Evolutionary conservation across 805 yeast genomes (phyloP), one percentile per base, ranked within the genome.

Genomic region (Jamesozyma spencerorum): DNA sequence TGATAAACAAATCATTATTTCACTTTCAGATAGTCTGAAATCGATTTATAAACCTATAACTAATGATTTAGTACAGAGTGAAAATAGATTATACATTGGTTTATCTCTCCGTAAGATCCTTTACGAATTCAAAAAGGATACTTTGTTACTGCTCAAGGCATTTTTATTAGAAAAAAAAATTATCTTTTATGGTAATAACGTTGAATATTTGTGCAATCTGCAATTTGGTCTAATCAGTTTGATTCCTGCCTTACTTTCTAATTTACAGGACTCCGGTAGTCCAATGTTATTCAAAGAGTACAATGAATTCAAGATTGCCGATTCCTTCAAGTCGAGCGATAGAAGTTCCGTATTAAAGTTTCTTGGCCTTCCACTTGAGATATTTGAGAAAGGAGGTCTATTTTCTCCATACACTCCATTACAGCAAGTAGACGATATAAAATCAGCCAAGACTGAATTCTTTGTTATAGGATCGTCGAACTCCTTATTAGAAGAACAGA

Each of bases 341-440:
- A 65, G 96, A 38, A 70, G 72, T 46, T 84, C 95, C 0, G 70
- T 88, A 57, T 64, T 90, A 31, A 65, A 74, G 27, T 92, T 85
- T 56, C 73, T 86, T 54, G 98, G 97, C 0, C 67, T 92, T 26
- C 98, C 98, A 0, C 65, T 92, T 37, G 88, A 82, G 50, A 60
- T 87, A 1, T 92, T 92, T 62, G 86, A 86, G 37, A 74, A 76
- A 49, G 94, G 94, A 34, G 87, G 94, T 1, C 71, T 90, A 44
- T 88, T 94, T 70, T 81, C 82, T 50, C 97, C 98, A 2, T 92
- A 90, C 62, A 71, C 88, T n/a, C 94, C 97, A 0, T 65, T 92
- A 41, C 98, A 90, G 59, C 97, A 90, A 55, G 65, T 90, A 41
- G 83, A 82, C 39, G 87, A 83, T 49, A 66, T 92, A 39, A 68